Evolutionary conservation across 192 early-diverging fungal genomes (phyloP).

Genomic region (Chytriomyces sp.): DNA sequence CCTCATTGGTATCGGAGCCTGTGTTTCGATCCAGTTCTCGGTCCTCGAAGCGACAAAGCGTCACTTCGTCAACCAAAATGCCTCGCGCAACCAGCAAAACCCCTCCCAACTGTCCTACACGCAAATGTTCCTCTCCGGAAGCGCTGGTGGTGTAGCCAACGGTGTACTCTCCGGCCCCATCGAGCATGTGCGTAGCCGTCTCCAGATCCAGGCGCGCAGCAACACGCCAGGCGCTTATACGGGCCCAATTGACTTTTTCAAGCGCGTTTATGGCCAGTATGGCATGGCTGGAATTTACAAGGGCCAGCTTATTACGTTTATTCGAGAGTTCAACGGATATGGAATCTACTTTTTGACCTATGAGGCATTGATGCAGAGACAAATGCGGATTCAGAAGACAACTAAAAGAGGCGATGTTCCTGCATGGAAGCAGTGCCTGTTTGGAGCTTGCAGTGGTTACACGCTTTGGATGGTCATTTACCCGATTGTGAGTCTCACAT

Average conservation of each 20-base stretch:
- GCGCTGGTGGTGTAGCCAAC: slow-evolving; percentile 84
- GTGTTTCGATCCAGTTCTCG: slow-evolving; percentile 97
- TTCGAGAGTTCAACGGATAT: slow-evolving; percentile 90
- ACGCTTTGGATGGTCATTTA: slow-evolving; percentile 84
- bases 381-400: slow-evolving; percentile 57
- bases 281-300: slow-evolving; percentile 86
- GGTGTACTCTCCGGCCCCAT: slow-evolving; percentile 88
- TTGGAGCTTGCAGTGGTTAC: slow-evolving; percentile 84
- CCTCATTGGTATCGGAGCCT: slow-evolving; percentile 89
- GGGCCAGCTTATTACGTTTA: slow-evolving; percentile 82
- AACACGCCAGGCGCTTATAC: slow-evolving; percentile 39
- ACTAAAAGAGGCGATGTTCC: slow-evolving; percentile 72
- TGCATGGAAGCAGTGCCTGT: slow-evolving; percentile 74
- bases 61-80: slow-evolving; percentile 63
- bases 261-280: slow-evolving; percentile 73
- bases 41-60: slow-evolving; percentile 89
- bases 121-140: slow-evolving; percentile 87
- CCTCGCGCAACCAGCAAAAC: slow-evolving; percentile 14
- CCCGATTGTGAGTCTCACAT: slow-evolving; percentile 73
- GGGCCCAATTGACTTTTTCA: slow-evolving; percentile 83
- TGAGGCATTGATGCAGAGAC: slow-evolving; percentile 82
- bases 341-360: slow-evolving; percentile 93
- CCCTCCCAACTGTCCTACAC: slow-evolving; percentile 59
- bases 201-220: slow-evolving; percentile 86
- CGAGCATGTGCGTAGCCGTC: slow-evolving; percentile 92